Evolutionary conservation across 371 early-diverging fungal species (phyloP), one percentile per base, ranked within the genome.

Genomic region (Gilbertella persicaria): DNA sequence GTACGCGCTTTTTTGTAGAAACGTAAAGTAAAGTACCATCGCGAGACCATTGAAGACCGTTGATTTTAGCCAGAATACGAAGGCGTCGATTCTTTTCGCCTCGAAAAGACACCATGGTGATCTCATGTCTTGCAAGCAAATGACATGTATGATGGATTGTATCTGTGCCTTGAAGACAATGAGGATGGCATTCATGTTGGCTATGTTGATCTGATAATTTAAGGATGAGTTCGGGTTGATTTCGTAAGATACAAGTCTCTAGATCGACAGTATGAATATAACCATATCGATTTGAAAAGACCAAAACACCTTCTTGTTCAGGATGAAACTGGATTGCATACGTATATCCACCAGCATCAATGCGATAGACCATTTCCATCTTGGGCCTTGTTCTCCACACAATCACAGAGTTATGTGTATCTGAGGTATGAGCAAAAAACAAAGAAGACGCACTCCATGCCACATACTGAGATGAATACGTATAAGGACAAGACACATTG

Each of bases 341-440:
- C 5, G 75, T 70, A 20, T 67, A 62, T 3, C 82, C 84, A 1
- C 69, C 80, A 2, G 75, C 70, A 47, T 81, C 79, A 21, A 84
- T 80, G 5, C 69, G 62, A 36, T 65, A 56, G 16, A 69, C 8
- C 39, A 71, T 55, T 53, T 69, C 65, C n/a, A 50, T 35, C 45
- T 62, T 59, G 33, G 80, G 73, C 19, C 56, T 49, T 3, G 79
- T 62, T 3, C 67, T 67, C 84, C 84, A 84, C 14, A 84, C 73
- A 26, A 79, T 47, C 4, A 84, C 79, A 16, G 57, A 50, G 10
- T 57, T 43, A 33, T 70, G 71, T 3, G 71, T 66, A 53, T 84
- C 84, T 0, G 84, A 84, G 0, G 84, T 73, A 40, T 84, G 84
- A 6, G 82, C 84, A 67, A 84, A 80, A 48, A 67, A 70, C 9